Evolutionary conservation across 2,329 filamentous ascomycete species (phyloP).

Genomic region (Grosmannia serpens): DNA sequence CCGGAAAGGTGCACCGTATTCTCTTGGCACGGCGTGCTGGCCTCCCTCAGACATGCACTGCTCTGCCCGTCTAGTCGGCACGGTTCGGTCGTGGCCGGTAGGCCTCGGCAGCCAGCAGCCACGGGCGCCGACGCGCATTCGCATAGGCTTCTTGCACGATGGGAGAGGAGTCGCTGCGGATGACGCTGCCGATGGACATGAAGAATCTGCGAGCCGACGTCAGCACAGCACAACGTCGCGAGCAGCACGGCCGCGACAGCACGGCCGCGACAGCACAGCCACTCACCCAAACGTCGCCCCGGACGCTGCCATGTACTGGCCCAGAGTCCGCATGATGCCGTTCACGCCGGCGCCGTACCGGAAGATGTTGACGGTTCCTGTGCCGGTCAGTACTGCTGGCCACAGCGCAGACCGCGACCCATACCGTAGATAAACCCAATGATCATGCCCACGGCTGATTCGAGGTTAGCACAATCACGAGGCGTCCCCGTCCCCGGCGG

Average conservation of each 20-base stretch:
- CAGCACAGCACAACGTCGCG: neutral
- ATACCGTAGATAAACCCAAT: slow-evolving; percentile 96
- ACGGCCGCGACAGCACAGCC: neutral
- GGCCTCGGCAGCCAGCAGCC: slow-evolving; percentile 44
- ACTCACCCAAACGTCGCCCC: slow-evolving; percentile 89
- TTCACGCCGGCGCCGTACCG: slow-evolving; percentile 88
- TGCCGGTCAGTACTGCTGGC: slow-evolving; percentile 3
- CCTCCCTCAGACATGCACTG: too few relatives aligned
- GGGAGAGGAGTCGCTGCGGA: slow-evolving; percentile 71
- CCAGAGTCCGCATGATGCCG: slow-evolving; percentile 85
- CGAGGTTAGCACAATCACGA: slow-evolving; percentile 22
- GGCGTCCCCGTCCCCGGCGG: neutral
- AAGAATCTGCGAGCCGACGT: slow-evolving; percentile 54
- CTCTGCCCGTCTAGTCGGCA: slow-evolving; percentile 7
- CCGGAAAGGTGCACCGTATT: neutral
- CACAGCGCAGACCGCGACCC: neutral
- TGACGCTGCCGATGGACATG: slow-evolving; percentile 97
- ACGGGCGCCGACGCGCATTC: slow-evolving; percentile 60
- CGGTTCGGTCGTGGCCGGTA: slow-evolving; percentile 23
- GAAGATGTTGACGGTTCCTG: slow-evolving; percentile 88
- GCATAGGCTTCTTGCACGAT: slow-evolving; percentile 66
- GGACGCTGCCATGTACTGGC: slow-evolving; percentile 93
- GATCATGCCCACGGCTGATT: slow-evolving; percentile 77
- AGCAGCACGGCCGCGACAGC: neutral
- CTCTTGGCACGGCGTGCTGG: too few relatives aligned